Conservation (phyloP, 768 basidiomycete species). For the Lactifluus hygrophoroides region DNA sequence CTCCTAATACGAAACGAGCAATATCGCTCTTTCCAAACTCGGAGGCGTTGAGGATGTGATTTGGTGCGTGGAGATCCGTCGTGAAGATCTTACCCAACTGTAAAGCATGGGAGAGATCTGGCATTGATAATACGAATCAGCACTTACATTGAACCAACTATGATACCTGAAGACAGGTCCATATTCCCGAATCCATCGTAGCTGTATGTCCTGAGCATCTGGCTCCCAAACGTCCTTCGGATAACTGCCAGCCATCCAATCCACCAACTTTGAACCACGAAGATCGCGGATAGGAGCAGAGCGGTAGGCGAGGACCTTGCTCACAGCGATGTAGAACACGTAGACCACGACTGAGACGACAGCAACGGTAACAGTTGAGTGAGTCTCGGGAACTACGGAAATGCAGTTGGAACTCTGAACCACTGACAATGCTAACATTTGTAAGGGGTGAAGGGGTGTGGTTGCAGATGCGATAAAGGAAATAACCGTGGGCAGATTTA, state of each 20-base stretch:
- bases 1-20: neutral
- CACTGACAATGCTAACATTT: too few species aligned
- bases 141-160: conserved; percentile 11
- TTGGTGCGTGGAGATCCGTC: conserved; percentile 12
- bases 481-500: too few species aligned
- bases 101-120: neutral
- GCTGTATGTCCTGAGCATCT: neutral
- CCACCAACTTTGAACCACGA: conserved; percentile 8
- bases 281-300: conserved; percentile 6
- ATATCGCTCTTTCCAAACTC: conserved; percentile 10
- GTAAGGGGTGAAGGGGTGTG: too few species aligned
- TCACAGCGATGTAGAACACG: neutral
- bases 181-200: conserved; percentile 9
- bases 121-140: neutral
- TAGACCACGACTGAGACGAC: neutral
- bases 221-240: conserved; percentile 5
- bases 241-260: conserved; percentile 11
- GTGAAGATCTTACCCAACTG: neutral
- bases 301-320: neutral
- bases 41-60: conserved; percentile 4
- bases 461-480: too few species aligned
- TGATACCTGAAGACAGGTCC: conserved; percentile 4
- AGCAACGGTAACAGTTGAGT: neutral
- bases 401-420: neutral
- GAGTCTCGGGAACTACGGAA: neutral